Percentiles rank a stretch among this genome's conserved stretches.
Conservation (phyloP, 768 basidiomycete genomes). For the Kwoniella dendrophila region DNA sequence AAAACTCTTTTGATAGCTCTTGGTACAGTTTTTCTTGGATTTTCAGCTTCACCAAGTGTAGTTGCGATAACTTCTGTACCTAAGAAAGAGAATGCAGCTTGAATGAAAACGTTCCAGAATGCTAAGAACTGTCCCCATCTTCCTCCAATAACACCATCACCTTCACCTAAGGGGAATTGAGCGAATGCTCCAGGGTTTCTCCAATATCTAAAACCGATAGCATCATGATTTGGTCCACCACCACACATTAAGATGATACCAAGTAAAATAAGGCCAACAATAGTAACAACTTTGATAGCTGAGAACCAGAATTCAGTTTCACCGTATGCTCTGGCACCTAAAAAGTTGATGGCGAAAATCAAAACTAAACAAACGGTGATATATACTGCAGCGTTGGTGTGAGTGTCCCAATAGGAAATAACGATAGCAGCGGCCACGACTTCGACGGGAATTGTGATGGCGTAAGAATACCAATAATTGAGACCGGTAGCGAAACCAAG, state of each 20-base stretch:
- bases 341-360: conserved; percentile 56
- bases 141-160: conserved; percentile 37
- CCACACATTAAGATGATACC: conserved; percentile 53
- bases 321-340: conserved; percentile 59
- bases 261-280: conserved; percentile 56
- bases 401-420: conserved; percentile 52
- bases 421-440: conserved; percentile 48
- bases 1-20: conserved; percentile 54
- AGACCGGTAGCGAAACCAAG: conserved; percentile 52
- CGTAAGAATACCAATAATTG: conserved; percentile 55
- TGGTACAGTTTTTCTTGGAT: conserved; percentile 53
- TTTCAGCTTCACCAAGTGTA: conserved; percentile 46
- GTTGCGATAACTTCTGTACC: conserved; percentile 53
- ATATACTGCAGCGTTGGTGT: conserved; percentile 53
- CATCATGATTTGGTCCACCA: conserved; percentile 51
- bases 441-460: conserved; percentile 54
- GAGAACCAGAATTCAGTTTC: conserved; percentile 64
- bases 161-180: conserved; percentile 34
- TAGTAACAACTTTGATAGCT: conserved; percentile 60
- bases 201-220: conserved; percentile 56
- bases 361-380: conserved; percentile 56
- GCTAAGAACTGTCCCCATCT: conserved; percentile 50
- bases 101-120: conserved; percentile 54
- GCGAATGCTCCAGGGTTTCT: conserved; percentile 48
- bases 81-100: conserved; percentile 51